Evolutionary conservation across 2,329 filamentous ascomycete genomes (phyloP), one percentile per base, ranked within the genome.

Genomic region (Mycogone perniciosa): DNA sequence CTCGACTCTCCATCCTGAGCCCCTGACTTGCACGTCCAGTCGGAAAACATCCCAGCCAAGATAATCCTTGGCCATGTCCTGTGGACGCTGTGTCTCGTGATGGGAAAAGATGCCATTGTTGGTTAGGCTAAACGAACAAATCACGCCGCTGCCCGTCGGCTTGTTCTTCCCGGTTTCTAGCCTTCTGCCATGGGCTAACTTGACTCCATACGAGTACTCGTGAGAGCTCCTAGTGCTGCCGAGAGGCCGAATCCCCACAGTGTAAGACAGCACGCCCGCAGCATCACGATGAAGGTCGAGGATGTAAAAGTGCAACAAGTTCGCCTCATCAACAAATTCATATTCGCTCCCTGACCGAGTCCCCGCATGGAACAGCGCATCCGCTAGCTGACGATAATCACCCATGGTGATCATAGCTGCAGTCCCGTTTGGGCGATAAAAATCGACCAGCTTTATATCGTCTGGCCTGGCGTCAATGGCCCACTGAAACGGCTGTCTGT

Each of bases 351-450:
- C 75, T 0, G 74, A 77, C 13, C 73, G 63, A 0, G 76, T 77
- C 8, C 76, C 76, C 0, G 75, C 75, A 56, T 80, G 76, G 66
- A 79, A 80, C 11, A 80, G 64, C 2, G 76, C 76, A 53, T 80
- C 76, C 2, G 72, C 70, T 0, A 80, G 62, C 56, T 80, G 76
- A 5, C 76, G 67, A 57, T 79, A 79, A 58, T 80, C 76, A 13
- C 76, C 76, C 31, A 78, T 62, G 4, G 72, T 76, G 56, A 76
- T 67, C 64, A 72, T 74, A 7, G 68, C 60, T 1, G 68, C 62
- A 0, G 71, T 73, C 27, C 76, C 76, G 46, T 77, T 72, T 2
- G 76, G 76, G 0, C 70, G 66, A 57, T 69, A 64, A 54, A 77
- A 80, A 57, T 79, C 76, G 5, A 77, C 62, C 1, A 77, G 67